Evolutionary conservation across 2,329 filamentous ascomycete genomes (phyloP), one percentile per base, ranked within the genome.

Genomic region (Fusarium oligoseptatum): DNA sequence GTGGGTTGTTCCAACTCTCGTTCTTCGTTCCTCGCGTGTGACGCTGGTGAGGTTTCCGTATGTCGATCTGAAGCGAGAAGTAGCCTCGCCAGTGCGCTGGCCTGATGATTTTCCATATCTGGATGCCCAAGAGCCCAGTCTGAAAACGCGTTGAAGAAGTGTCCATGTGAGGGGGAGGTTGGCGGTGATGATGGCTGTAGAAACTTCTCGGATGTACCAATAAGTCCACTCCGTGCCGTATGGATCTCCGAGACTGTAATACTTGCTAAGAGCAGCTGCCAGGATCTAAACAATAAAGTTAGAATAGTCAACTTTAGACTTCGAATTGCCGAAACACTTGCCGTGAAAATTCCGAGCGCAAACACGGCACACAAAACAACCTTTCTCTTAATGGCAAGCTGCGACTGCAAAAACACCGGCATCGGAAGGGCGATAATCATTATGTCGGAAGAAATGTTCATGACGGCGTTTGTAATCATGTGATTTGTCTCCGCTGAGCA

Each of bases 371-470:
- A 85, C 0, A 92, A 82, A 0, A 89, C 83, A 0, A 86, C 55
- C 79, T 91, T 91, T 73, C 88, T 84, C 71, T 85, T 87, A 0
- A 82, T 63, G 1, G 84, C 82, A 1, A 91, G 82, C 32, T 86
- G 84, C 1, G 89, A 84, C 27, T 84, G 83, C 3, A 87, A 65
- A 34, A 91, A 82, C 8, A 87, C 73, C 1, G 89, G 88, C 69
- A 91, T 83, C 1, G 89, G 88, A 29, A 92, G 85, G 6, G 83
- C 76, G 14, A 92, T 85, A 77, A 92, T 90, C 81, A 89, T 84
- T 2, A 90, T 56, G 71, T 92, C 90, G 5, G 88, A 89, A 4
- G 87, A 85, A 58, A 91, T 87, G 74, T 92, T 92, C 76, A 91
- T 85, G 2, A 85, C 82, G 0, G 87, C 86, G 68, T 91, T 89